Evolutionary conservation across 371 early-diverging fungal genomes (phyloP).

Genomic region (Phascolomyces articulosus): DNA sequence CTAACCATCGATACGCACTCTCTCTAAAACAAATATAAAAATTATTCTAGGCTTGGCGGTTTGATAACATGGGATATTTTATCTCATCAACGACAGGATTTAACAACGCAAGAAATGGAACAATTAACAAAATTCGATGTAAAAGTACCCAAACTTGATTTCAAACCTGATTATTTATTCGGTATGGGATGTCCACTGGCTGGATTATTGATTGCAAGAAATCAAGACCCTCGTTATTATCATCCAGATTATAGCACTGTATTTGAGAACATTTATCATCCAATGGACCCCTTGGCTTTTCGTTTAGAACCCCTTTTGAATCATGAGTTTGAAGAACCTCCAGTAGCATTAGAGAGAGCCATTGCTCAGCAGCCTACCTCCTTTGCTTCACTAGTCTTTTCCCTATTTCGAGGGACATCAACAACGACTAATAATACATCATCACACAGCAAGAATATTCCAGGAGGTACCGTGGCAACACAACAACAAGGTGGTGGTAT

Average conservation of each 20-base stretch:
- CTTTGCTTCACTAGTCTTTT: slow-evolving; percentile 29
- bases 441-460: no score
- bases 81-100: slow-evolving; percentile 38
- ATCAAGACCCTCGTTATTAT: slow-evolving; percentile 54
- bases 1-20: no score
- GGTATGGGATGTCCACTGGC: slow-evolving; percentile 66
- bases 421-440: neutral
- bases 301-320: slow-evolving; percentile 49
- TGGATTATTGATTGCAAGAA: slow-evolving; percentile 63
- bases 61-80: slow-evolving; percentile 69
- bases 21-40: neutral
- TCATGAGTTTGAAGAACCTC: slow-evolving; percentile 42
- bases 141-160: slow-evolving; percentile 50
- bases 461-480: neutral
- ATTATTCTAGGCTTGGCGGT: slow-evolving; percentile 63
- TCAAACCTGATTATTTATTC: slow-evolving; percentile 59
- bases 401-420: neutral
- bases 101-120: slow-evolving; percentile 18
- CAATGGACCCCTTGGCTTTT: slow-evolving; percentile 65
- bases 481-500: neutral
- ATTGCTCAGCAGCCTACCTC: slow-evolving; percentile 26
- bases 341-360: slow-evolving; percentile 43
- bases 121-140: slow-evolving; percentile 43
- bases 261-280: slow-evolving; percentile 70
- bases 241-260: slow-evolving; percentile 47